Conservation (phyloP, 495 filamentous ascomycete species). For the Talaromyces nanjingensis region DNA sequence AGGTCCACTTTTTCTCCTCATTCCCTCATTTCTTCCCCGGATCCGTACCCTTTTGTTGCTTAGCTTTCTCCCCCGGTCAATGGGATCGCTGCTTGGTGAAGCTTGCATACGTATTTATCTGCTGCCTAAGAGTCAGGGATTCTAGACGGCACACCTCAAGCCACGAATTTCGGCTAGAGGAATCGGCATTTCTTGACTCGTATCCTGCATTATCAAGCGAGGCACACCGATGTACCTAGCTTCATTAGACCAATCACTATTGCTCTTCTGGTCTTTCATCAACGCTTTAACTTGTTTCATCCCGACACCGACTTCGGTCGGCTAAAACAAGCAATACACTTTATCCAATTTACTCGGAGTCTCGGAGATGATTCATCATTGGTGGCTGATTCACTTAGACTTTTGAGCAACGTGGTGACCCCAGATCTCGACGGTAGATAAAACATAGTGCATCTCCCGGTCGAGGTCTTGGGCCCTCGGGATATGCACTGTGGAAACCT, state of each 20-base stretch:
- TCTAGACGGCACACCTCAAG: background rate
- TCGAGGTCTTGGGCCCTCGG: background rate
- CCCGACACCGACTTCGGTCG: background rate
- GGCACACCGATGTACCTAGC: background rate
- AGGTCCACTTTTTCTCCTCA: conserved; percentile 5
- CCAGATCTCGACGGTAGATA: background rate
- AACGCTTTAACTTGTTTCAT: background rate
- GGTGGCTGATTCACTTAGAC: background rate
- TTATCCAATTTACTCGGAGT: background rate
- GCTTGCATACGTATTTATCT: background rate
- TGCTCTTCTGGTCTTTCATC: background rate
- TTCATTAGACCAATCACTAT: background rate
- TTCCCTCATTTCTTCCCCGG: conserved; percentile 18
- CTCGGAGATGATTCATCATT: background rate
- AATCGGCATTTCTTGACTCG: background rate
- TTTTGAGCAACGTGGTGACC: background rate
- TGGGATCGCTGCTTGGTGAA: background rate
- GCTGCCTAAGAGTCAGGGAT: background rate
- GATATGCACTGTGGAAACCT: background rate
- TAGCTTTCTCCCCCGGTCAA: background rate
- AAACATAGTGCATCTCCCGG: background rate
- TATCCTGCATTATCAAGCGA: background rate
- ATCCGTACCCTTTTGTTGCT: conserved; percentile 1
- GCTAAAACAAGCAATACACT: background rate
- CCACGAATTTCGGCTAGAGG: background rate